These are phyloP conservation scores for Tribonema minus DNA, from an alignment of 108 stramenopile species.

Conservation along the genomic window DNA sequence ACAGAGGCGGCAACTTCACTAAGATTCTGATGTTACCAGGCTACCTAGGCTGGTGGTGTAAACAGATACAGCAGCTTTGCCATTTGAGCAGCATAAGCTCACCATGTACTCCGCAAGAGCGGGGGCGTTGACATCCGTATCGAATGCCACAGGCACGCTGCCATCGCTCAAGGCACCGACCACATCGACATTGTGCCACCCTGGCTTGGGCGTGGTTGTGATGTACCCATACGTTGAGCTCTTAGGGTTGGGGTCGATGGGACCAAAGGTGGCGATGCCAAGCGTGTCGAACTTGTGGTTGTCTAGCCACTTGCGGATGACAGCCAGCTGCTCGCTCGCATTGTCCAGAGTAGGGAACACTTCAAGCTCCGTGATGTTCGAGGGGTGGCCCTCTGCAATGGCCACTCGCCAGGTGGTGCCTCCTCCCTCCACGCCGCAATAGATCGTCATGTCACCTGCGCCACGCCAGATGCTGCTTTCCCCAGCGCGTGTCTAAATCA, in stretches of 20 bases:
- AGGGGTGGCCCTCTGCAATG: slow-evolving; percentile 48
- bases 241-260: slow-evolving; percentile 63
- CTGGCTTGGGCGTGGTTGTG: slow-evolving; percentile 78
- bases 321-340: slow-evolving; percentile 19
- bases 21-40: too few species aligned
- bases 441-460: slow-evolving; percentile 31
- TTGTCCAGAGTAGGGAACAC: slow-evolving; percentile 9
- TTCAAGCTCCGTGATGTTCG: slow-evolving; percentile 34
- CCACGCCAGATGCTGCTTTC: too few species aligned
- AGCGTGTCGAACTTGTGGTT: slow-evolving; percentile 65
- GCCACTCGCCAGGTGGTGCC: slow-evolving; percentile 86
- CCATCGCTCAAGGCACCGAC: slow-evolving; percentile 28
- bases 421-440: slow-evolving; percentile 88
- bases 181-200: slow-evolving; percentile 61
- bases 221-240: slow-evolving; percentile 75
- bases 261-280: slow-evolving; percentile 91
- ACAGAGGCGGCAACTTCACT: too few species aligned
- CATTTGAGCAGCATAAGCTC: too few species aligned
- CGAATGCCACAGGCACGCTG: slow-evolving; percentile 63
- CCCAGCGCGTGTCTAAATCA: too few species aligned
- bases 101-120: slow-evolving; percentile 78
- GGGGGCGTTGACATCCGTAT: slow-evolving; percentile 97
- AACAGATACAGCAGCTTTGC: too few species aligned
- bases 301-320: slow-evolving; percentile 49
- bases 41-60: too few species aligned